Base-by-base conservation (phyloP, 2,329 filamentous ascomycete genomes). In the Ascochyta koolunga region DNA sequence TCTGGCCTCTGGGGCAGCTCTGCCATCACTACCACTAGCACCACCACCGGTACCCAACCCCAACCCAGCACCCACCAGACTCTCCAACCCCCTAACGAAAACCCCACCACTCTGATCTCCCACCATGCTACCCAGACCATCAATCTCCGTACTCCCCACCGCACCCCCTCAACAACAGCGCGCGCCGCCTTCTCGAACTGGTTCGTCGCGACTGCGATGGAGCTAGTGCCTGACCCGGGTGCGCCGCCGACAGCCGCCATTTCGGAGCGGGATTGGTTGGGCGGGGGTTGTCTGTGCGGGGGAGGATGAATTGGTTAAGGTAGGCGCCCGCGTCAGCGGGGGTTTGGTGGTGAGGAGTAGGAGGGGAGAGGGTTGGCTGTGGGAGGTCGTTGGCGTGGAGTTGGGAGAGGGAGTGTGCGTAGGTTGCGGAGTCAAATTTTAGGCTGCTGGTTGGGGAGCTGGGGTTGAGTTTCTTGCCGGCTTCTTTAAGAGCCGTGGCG, bases 261-360 rank as follows among this genome's bases (percentile, higher is more conserved):
- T 44, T 74, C 71, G 2, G 65, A 61, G 5, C 70, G 64, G 3
- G 70, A 62, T n/a, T 67, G 65, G 40, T 67, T 71, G 1, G 66
- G 65, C 5, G 69, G 59, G 68, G 70, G 41, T 67, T 70, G 47
- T 74, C 71, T 2, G 70, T 72, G n/a, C 63, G 66, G 0, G 71
- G 71, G 11, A 74, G 61, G 7, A 74, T 70, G 47, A 73, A 74
- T 40, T 74, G 71, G 21, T 74, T 74, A 0, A 74, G 58, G 19
- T 73, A 74, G 5, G 64, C 61, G 43, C 66, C 68, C 22, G 70
- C 69, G 47, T 74, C 70, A 2, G 66, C 65, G 5, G 70, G 69
- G 29, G 70, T 70, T 44, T 73, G 69, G 41, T 68, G 67, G 18
- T 62, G 60, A 25, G 60, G 59, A 0, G 58, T 56, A 25, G 48